Conservation (phyloP, 1,139 yeast genomes). For the Pichia sp. region DNA sequence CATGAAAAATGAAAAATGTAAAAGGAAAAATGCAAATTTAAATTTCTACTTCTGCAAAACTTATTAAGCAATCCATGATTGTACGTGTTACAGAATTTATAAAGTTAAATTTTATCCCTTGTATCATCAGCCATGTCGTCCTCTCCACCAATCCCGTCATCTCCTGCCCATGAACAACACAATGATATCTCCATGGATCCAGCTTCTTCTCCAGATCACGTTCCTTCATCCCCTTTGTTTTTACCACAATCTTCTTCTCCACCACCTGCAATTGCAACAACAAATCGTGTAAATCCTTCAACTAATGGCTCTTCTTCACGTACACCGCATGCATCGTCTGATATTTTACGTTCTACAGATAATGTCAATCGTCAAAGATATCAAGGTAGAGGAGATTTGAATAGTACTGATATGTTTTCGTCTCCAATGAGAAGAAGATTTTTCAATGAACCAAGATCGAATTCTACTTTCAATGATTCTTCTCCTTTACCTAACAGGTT, state of each 20-base stretch:
- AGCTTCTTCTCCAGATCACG: conserved; percentile 31
- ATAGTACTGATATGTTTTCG: conserved; percentile 47
- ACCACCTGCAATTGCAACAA: conserved; percentile 14
- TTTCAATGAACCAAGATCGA: conserved; percentile 26
- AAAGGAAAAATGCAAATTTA: too few species aligned
- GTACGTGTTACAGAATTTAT: too few species aligned
- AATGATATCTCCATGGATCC: conserved; percentile 4
- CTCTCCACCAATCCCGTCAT: conserved; percentile 26
- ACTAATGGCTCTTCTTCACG: not conserved
- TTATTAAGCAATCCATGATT: too few species aligned
- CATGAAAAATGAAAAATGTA: too few species aligned
- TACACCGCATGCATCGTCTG: conserved; percentile 29
- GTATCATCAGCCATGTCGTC: conserved; percentile 20
- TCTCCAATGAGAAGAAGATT: conserved; percentile 41
- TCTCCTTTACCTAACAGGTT: conserved; percentile 24
- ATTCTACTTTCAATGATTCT: conserved; percentile 11
- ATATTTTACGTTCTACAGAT: conserved; percentile 12
- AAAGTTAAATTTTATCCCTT: too few species aligned
- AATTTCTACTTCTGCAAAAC: too few species aligned
- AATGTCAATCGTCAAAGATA: conserved; percentile 21
- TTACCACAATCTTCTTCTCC: conserved; percentile 36
- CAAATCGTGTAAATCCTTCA: not conserved
- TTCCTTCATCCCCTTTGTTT: conserved; percentile 64
- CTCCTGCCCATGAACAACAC: conserved; percentile 25
- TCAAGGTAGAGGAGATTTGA: conserved; percentile 46